phyloP scores from a whole-genome alignment of 2,329 filamentous ascomycete genomes.

The Aspergillus latus region DNA sequence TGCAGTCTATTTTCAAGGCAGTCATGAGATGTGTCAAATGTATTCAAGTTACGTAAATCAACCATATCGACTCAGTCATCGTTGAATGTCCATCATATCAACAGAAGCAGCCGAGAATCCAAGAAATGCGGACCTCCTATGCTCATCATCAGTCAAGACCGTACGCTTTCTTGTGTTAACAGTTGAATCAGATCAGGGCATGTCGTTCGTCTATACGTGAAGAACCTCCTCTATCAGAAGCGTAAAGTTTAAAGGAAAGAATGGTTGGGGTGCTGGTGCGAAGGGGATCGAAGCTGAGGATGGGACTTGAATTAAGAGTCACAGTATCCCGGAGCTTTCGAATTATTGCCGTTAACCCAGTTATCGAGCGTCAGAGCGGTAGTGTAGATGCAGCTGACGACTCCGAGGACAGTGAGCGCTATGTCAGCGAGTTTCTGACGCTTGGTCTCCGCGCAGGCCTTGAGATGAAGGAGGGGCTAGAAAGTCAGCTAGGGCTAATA shows the following conservation, averaged over 20 bases:
- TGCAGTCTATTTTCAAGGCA: background rate
- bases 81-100: background rate
- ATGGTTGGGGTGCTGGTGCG: no score
- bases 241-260: background rate
- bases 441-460: conserved; percentile 68
- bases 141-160: background rate
- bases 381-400: conserved; percentile 88
- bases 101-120: background rate
- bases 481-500: conserved; percentile 8
- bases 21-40: background rate
- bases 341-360: conserved; percentile 67
- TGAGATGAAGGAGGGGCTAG: conserved; percentile 86
- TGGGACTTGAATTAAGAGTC: conserved; percentile 41
- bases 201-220: conserved; percentile 3
- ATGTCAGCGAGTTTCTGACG: conserved; percentile 73
- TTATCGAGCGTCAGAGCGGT: conserved; percentile 81
- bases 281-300: background rate
- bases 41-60: conserved; percentile 1
- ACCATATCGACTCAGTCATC: background rate
- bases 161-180: background rate
- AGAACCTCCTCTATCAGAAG: background rate
- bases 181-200: background rate
- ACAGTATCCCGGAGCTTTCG: conserved; percentile 63
- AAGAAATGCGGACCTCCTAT: background rate
- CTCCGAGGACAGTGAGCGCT: conserved; percentile 73